Percentiles rank a stretch among this genome's conserved stretches.
phyloP scores from a whole-genome alignment of 495 filamentous ascomycete species.

The Glarea lozoyensis region DNA sequence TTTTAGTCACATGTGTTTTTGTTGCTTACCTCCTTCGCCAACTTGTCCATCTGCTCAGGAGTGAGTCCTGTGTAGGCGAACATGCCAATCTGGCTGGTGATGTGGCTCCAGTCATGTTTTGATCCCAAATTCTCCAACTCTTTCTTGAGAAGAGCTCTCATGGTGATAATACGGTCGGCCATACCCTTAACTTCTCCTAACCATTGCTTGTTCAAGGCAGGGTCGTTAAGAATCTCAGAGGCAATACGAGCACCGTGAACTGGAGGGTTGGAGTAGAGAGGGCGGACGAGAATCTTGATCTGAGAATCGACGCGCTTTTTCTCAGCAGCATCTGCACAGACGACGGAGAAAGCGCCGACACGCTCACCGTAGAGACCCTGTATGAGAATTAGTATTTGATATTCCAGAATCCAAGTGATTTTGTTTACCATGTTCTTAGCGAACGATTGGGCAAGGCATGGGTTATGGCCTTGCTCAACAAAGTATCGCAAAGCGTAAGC shows the following conservation, averaged over 20 bases:
- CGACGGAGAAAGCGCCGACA: constrained; percentile 91
- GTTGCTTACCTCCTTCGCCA: constrained; percentile 73
- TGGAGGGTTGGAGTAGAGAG: constrained; percentile 96
- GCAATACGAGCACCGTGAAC: constrained; percentile 94
- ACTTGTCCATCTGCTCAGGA: constrained; percentile 82
- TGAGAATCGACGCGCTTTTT: constrained; percentile 95
- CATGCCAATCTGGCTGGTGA: constrained; percentile 98
- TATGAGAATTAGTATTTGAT: constrained; percentile 26
- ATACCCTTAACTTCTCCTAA: constrained; percentile 94
- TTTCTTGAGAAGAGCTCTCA: constrained; percentile 86
- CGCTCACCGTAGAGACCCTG: constrained; percentile 92
- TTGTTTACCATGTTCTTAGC: constrained; percentile 95
- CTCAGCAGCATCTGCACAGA: constrained; percentile 77
- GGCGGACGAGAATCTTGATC: constrained; percentile 95
- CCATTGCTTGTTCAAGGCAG: constrained; percentile 85
- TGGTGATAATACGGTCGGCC: constrained; percentile 98
- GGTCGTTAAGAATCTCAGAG: constrained; percentile 82
- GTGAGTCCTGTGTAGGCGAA: constrained; percentile 95
- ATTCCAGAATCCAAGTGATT: background rate
- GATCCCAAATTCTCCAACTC: constrained; percentile 90
- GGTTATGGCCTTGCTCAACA: constrained; percentile 81
- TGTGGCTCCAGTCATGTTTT: constrained; percentile 97
- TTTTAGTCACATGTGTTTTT: background rate
- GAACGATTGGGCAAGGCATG: constrained; percentile 87
- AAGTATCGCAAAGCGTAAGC: constrained; percentile 91